phyloP scores from a whole-genome alignment of 768 basidiomycete species.

The Lepiota venenata region DNA sequence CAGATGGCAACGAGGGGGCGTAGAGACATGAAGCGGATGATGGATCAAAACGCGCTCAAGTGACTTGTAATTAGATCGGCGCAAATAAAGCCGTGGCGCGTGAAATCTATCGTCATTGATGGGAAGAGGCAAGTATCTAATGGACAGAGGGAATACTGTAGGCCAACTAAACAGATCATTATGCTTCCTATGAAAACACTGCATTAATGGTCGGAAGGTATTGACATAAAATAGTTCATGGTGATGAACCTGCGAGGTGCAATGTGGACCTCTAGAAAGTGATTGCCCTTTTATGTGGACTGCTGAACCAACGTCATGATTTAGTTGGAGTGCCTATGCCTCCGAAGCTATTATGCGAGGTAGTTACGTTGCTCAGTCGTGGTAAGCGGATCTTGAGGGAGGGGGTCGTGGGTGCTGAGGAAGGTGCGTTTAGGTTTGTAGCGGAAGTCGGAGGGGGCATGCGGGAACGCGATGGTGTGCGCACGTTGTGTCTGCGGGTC shows the following conservation, averaged over 20 bases:
- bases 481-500: conserved; percentile 22
- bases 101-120: conserved; percentile 3
- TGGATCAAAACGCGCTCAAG: too few relatives aligned
- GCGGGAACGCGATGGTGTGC: conserved; percentile 28
- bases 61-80: too few relatives aligned
- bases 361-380: conserved; percentile 32
- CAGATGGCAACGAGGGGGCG: conserved; percentile 80
- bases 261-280: not conserved
- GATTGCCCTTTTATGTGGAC: not conserved
- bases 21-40: conserved; percentile 34
- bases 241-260: not conserved
- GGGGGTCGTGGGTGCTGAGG: conserved; percentile 30
- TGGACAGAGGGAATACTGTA: conserved; percentile 6
- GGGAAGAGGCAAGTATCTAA: not conserved
- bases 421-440: conserved; percentile 18
- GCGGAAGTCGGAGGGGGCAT: conserved; percentile 16
- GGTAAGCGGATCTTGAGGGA: conserved; percentile 56
- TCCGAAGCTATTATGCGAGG: conserved; percentile 17
- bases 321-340: conserved; percentile 24
- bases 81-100: not conserved
- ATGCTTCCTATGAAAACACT: conserved; percentile 10
- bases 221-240: conserved; percentile 2
- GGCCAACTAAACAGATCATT: conserved; percentile 7
- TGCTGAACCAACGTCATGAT: conserved; percentile 14
- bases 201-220: not conserved